A percentile compares a stretch with the other conserved stretches of the same genome.
These are phyloP conservation scores for Arthroderma uncinatum DNA, from an alignment of 2,329 filamentous ascomycete genomes.

Conservation along the genomic window DNA sequence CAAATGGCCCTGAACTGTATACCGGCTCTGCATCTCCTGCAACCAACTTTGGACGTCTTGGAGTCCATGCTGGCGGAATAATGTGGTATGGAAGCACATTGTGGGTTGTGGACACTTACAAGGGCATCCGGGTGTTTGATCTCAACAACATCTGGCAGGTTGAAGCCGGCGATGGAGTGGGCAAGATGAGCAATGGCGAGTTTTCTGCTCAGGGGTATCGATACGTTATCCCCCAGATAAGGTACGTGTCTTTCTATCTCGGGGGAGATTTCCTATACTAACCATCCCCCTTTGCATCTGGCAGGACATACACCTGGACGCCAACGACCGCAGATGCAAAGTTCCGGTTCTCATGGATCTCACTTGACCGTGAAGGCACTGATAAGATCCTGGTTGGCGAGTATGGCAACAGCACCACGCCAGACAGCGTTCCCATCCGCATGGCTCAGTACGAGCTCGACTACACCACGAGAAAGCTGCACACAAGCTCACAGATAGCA, in stretches of 20 bases:
- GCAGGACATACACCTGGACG: constrained; percentile 1
- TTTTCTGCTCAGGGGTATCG: constrained; percentile 26
- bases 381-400: constrained; percentile 28
- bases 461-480: constrained; percentile 20
- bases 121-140: constrained; percentile 30
- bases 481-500: constrained; percentile 12
- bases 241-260: constrained; percentile 14
- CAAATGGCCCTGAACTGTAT: constrained; percentile 19
- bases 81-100: constrained; percentile 29
- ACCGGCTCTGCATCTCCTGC: no score
- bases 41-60: constrained; percentile 23
- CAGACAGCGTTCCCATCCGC: constrained; percentile 17
- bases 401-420: constrained; percentile 17
- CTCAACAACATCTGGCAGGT: constrained; percentile 30
- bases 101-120: constrained; percentile 28
- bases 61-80: constrained; percentile 29
- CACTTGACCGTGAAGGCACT: constrained; percentile 26
- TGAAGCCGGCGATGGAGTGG: constrained; percentile 23
- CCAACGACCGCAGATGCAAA: constrained; percentile 14
- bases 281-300: not conserved
- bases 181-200: constrained; percentile 19
- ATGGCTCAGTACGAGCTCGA: constrained; percentile 24
- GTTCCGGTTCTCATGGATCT: constrained; percentile 28
- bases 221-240: constrained; percentile 29
- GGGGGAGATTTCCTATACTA: not conserved